Evolutionary conservation across 192 early-diverging fungal species (phyloP).

Genomic region (Backusella liffmaniae): DNA sequence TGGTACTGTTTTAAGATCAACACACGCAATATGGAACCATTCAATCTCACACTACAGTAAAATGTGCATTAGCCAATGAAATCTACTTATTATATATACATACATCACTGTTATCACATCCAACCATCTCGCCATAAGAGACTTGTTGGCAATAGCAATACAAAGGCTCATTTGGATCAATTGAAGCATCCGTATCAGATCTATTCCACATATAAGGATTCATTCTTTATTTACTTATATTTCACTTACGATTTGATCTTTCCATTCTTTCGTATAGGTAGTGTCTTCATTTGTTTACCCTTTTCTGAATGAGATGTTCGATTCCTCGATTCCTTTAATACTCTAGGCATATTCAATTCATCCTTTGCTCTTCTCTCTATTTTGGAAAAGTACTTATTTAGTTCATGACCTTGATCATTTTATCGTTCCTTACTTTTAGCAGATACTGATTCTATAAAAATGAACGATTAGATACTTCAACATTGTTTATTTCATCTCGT

Average conservation of each 20-base stretch:
- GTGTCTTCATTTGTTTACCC: neutral
- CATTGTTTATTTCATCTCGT: constrained; percentile 37
- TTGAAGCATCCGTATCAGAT: constrained; percentile 57
- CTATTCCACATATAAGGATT: neutral
- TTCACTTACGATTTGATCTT: constrained; percentile 10
- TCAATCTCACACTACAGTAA: constrained; percentile 83
- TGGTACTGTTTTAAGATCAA: constrained; percentile 81
- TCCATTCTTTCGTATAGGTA: constrained; percentile 2
- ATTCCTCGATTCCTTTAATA: constrained; percentile 20
- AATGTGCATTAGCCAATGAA: neutral
- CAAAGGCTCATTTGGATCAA: constrained; percentile 87
- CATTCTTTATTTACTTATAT: neutral
- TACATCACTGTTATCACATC: constrained; percentile 68
- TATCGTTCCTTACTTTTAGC: constrained; percentile 3
- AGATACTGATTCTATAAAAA: neutral
- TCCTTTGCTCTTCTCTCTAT: constrained; percentile 29
- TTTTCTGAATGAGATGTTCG: constrained; percentile 7
- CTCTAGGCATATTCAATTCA: constrained; percentile 2
- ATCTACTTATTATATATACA: constrained; percentile 19
- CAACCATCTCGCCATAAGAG: constrained; percentile 92
- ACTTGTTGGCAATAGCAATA: constrained; percentile 88
- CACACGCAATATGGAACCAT: constrained; percentile 98
- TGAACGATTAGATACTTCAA: neutral
- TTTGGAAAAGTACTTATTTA: neutral
- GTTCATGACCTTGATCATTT: neutral